phyloP scores from a whole-genome alignment of 2,329 filamentous ascomycete genomes.

The Corniculantispora saksenae region DNA sequence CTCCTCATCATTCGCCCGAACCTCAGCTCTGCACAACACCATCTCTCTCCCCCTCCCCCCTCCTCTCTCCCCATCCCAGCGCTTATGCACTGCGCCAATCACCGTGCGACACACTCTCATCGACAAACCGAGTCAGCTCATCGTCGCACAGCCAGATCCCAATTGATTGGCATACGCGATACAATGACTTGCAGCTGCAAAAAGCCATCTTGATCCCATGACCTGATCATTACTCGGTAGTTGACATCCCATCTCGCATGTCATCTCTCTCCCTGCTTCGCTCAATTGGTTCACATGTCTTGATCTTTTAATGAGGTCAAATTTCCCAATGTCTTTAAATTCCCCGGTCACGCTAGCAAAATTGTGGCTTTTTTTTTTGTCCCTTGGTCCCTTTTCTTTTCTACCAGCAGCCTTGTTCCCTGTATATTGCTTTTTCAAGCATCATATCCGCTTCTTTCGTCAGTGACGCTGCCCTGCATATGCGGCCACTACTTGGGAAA shows the following conservation, averaged over 20 bases:
- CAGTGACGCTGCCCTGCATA: constrained; percentile 1
- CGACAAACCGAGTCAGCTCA: not conserved
- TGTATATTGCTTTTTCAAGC: not conserved
- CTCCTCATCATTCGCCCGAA: no score
- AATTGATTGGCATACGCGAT: not conserved
- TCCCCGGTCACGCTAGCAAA: constrained; percentile 2
- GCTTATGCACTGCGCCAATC: constrained; percentile 12
- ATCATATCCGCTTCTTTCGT: not conserved
- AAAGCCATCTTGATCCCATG: not conserved
- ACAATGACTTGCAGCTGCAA: not conserved
- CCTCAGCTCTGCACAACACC: no score
- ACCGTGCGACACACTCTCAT: not conserved
- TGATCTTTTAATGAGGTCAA: not conserved
- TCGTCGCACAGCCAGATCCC: not conserved
- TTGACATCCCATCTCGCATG: not conserved
- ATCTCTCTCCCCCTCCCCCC: no score
- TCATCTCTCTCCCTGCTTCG: not conserved
- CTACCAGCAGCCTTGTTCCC: no score
- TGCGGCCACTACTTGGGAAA: no score
- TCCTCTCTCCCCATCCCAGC: not conserved
- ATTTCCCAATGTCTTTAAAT: constrained; percentile 16
- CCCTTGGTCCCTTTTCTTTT: not conserved
- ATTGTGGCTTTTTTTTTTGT: not conserved
- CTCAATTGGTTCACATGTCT: not conserved
- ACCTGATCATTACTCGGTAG: not conserved